These are phyloP conservation scores for Melampsora americana DNA, from an alignment of 1,284 basidiomycete species.

Conservation along the genomic window DNA sequence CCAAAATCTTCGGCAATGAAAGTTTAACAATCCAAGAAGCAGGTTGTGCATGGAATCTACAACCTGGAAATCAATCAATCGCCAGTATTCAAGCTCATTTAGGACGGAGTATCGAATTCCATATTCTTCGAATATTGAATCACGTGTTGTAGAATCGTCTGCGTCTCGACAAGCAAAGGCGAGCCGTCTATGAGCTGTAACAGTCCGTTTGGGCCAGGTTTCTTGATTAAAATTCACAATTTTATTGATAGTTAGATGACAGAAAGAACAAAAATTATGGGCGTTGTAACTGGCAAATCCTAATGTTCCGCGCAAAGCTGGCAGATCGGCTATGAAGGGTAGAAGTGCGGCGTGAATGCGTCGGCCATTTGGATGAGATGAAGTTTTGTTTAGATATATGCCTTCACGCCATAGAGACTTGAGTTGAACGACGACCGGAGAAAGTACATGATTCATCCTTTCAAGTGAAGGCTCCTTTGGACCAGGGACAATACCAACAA, in stretches of 20 bases:
- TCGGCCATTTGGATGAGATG: background rate
- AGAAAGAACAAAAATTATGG: background rate
- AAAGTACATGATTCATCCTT: constrained; percentile 32
- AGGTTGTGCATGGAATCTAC: constrained; percentile 38
- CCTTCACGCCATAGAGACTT: background rate
- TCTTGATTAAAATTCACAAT: background rate
- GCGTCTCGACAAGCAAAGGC: background rate
- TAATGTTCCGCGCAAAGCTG: background rate
- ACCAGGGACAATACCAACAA: constrained; percentile 54
- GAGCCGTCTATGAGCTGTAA: background rate
- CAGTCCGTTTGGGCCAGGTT: background rate
- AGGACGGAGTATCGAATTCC: background rate
- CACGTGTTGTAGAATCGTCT: no score
- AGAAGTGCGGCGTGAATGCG: background rate
- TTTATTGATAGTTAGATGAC: background rate
- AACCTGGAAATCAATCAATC: background rate
- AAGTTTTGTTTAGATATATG: background rate
- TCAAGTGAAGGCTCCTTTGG: constrained; percentile 54
- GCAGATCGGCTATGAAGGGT: background rate
- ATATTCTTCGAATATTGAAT: background rate
- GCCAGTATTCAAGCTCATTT: background rate
- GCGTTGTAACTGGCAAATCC: background rate
- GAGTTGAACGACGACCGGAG: background rate
- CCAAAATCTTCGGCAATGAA: constrained; percentile 21
- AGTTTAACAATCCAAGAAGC: constrained; percentile 10